Conservation (phyloP, 306 rosid species). For the Ziziphus jujuba region DNA sequence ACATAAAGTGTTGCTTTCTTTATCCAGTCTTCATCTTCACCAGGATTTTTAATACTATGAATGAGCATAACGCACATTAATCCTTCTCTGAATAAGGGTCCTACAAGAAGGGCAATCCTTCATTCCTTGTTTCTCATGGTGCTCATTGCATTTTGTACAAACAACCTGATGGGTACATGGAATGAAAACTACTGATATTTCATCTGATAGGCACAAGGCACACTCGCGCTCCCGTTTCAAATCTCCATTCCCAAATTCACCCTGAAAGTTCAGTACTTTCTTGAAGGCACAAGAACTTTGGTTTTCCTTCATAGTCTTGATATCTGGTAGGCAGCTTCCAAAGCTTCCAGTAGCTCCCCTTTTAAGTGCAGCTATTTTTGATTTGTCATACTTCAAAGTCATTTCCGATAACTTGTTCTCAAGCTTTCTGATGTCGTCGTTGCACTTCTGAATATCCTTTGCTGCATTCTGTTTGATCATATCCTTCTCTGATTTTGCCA, state of each 20-base stretch:
- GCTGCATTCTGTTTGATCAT: slow-evolving; percentile 45
- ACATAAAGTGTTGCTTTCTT: neutral
- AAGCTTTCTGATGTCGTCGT: slow-evolving; percentile 44
- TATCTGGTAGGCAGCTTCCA: slow-evolving; percentile 10
- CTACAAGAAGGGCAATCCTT: slow-evolving; percentile 75
- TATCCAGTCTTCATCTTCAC: neutral
- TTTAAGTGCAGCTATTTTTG: slow-evolving; percentile 46
- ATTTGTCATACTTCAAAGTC: slow-evolving; percentile 33
- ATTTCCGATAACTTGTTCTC: slow-evolving; percentile 43
- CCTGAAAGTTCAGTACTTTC: slow-evolving; percentile 13
- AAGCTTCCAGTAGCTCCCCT: slow-evolving; percentile 33
- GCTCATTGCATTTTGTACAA: slow-evolving; percentile 58
- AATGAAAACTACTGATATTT: slow-evolving; percentile 60
- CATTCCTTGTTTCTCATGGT: slow-evolving; percentile 69
- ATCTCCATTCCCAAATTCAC: slow-evolving; percentile 16
- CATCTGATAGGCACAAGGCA: slow-evolving; percentile 72
- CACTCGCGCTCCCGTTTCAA: slow-evolving; percentile 67
- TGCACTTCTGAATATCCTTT: slow-evolving; percentile 34
- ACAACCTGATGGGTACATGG: slow-evolving; percentile 72
- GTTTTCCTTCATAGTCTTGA: slow-evolving; percentile 23
- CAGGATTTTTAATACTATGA: neutral
- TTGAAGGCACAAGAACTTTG: slow-evolving; percentile 24
- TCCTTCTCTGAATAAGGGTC: slow-evolving; percentile 45
- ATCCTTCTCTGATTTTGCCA: slow-evolving; percentile 45
- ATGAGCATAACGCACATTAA: slow-evolving; percentile 42